phyloP scores from a whole-genome alignment of 2,329 filamentous ascomycete genomes.

The Zymoseptoria ardabiliae region DNA sequence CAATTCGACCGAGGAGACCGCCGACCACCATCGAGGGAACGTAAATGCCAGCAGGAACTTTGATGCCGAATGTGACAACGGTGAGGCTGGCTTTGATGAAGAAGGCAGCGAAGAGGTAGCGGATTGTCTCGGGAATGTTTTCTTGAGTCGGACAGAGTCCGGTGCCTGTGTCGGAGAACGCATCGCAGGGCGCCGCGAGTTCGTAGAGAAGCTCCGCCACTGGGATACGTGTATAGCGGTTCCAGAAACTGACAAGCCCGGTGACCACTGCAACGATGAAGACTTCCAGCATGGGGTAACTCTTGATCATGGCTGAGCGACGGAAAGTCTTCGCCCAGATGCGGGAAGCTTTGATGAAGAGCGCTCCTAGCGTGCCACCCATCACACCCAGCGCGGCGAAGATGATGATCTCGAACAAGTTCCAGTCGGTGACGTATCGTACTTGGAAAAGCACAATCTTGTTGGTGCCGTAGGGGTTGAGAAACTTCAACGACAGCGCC shows the following conservation, averaged over 20 bases:
- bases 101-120: slow-evolving; percentile 68
- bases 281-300: slow-evolving; percentile 78
- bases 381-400: slow-evolving; percentile 83
- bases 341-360: slow-evolving; percentile 94
- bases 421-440: slow-evolving; percentile 83
- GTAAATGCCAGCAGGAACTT: slow-evolving; percentile 93
- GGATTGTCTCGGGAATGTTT: slow-evolving; percentile 70
- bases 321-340: slow-evolving; percentile 87
- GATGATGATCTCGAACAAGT: slow-evolving; percentile 78
- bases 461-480: slow-evolving; percentile 90
- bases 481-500: slow-evolving; percentile 82
- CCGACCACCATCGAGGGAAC: slow-evolving; percentile 98
- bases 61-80: slow-evolving; percentile 88
- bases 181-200: slow-evolving; percentile 78
- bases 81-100: slow-evolving; percentile 86
- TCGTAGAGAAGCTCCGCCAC: slow-evolving; percentile 89
- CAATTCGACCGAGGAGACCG: slow-evolving; percentile 78
- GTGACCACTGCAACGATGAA: slow-evolving; percentile 79
- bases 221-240: slow-evolving; percentile 76
- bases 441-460: slow-evolving; percentile 98
- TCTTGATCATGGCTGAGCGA: slow-evolving; percentile 71
- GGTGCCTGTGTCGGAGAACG: slow-evolving; percentile 57
- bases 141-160: slow-evolving; percentile 70
- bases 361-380: slow-evolving; percentile 74
- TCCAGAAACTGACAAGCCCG: slow-evolving; percentile 86